phyloP scores from a whole-genome alignment of 805 yeast genomes.

The Monosporozyma solicola region DNA sequence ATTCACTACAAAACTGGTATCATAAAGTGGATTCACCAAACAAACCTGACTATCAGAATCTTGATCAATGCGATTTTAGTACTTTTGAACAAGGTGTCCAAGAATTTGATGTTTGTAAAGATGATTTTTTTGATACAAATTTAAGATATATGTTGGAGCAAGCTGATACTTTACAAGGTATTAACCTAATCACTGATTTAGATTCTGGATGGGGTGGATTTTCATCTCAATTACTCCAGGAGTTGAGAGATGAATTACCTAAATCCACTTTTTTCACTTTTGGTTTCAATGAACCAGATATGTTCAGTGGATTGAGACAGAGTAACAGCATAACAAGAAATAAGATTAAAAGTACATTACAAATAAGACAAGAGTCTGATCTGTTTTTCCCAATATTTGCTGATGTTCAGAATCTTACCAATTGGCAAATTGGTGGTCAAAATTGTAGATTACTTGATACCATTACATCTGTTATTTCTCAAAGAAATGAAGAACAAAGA shows the following conservation, averaged over 20 bases:
- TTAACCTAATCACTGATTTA: constrained; percentile 59
- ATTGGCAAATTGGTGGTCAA: constrained; percentile 26
- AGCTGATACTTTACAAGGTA: constrained; percentile 65
- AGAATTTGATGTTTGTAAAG: constrained; percentile 41
- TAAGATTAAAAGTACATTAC: constrained; percentile 41
- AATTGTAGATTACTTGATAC: constrained; percentile 19
- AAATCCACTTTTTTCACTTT: constrained; percentile 40
- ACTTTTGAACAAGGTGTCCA: constrained; percentile 48
- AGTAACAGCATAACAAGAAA: constrained; percentile 17
- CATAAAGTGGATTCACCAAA: constrained; percentile 24
- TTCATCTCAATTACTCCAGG: constrained; percentile 40
- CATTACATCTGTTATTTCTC: constrained; percentile 15
- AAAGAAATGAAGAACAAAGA: constrained; percentile 9
- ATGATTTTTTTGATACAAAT: constrained; percentile 47
- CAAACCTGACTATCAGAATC: constrained; percentile 22
- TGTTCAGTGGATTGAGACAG: constrained; percentile 9
- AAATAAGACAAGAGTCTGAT: constrained; percentile 40
- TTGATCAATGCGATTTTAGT: constrained; percentile 31
- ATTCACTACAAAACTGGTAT: constrained; percentile 52
- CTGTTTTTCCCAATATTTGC: constrained; percentile 47
- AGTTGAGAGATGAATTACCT: constrained; percentile 59
- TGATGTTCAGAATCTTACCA: constrained; percentile 11
- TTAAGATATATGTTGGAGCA: constrained; percentile 61
- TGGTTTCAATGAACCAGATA: constrained; percentile 33
- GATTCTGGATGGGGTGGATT: constrained; percentile 86